Conservation (phyloP, 192 early-diverging fungal species). For the Jimgerdemannia flammicorona region DNA sequence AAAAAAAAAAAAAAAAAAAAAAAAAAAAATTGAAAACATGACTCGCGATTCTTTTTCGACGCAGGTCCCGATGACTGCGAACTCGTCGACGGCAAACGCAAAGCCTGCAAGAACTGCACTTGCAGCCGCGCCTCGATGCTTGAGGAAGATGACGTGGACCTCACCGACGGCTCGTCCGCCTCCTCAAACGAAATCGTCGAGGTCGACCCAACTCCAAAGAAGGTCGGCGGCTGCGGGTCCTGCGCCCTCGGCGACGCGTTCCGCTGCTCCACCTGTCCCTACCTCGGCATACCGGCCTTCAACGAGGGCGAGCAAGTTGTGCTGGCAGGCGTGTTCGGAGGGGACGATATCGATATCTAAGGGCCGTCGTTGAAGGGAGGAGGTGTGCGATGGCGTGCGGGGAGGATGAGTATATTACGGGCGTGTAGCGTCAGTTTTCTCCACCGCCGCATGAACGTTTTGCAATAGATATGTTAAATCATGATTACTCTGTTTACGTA, state of each 20-base stretch:
- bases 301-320: conserved; percentile 91
- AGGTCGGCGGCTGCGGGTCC: conserved; percentile 53
- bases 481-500: too few relatives aligned
- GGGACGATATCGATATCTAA: conserved; percentile 18
- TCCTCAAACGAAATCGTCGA: conserved; percentile 29
- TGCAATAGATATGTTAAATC: too few relatives aligned
- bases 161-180: conserved; percentile 25
- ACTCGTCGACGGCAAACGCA: conserved; percentile 67
- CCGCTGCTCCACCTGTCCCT: conserved; percentile 93
- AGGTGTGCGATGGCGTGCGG: too few relatives aligned
- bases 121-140: conserved; percentile 83
- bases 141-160: conserved; percentile 50
- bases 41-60: too few relatives aligned
- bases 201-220: conserved; percentile 45
- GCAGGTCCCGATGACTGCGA: conserved; percentile 67
- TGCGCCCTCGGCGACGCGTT: conserved; percentile 98
- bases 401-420: too few relatives aligned
- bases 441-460: too few relatives aligned
- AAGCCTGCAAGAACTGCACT: conserved; percentile 97
- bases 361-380: too few relatives aligned
- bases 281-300: conserved; percentile 96
- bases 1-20: too few relatives aligned
- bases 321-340: conserved; percentile 62
- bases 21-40: too few relatives aligned
- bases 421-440: too few relatives aligned